These are phyloP conservation scores for Curvularia sp. DNA, from an alignment of 2,329 filamentous ascomycete species.

Conservation along the genomic window DNA sequence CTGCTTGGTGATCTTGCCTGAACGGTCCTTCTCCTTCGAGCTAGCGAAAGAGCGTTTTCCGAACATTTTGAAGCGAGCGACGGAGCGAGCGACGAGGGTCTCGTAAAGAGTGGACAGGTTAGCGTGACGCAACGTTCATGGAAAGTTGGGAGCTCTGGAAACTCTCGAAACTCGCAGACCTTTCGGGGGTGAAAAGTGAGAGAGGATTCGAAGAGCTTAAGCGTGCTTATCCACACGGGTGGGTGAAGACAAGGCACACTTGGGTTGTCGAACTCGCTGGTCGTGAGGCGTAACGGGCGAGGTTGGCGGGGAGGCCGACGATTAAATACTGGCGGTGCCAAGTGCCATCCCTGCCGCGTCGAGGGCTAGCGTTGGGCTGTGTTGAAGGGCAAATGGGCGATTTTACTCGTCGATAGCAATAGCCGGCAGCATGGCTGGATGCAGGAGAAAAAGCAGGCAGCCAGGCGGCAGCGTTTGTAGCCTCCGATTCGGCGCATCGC, in stretches of 20 bases:
- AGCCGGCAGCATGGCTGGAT: slow-evolving; percentile 24
- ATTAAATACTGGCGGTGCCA: slow-evolving; percentile 43
- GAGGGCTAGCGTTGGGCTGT: slow-evolving; percentile 40
- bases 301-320: slow-evolving; percentile 39
- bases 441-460: slow-evolving; percentile 27
- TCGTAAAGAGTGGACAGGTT: slow-evolving; percentile 56
- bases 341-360: slow-evolving; percentile 39
- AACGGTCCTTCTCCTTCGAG: slow-evolving; percentile 81
- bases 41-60: slow-evolving; percentile 79
- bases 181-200: slow-evolving; percentile 44
- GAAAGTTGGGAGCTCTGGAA: slow-evolving; percentile 60
- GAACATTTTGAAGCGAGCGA: slow-evolving; percentile 73
- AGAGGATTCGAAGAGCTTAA: slow-evolving; percentile 48
- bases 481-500: slow-evolving; percentile 29
- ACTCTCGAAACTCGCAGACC: slow-evolving; percentile 51
- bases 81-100: slow-evolving; percentile 51
- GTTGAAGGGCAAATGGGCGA: slow-evolving; percentile 22
- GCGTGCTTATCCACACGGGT: slow-evolving; percentile 42
- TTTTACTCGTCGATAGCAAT: slow-evolving; percentile 41
- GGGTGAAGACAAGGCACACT: slow-evolving; percentile 48
- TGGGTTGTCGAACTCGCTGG: slow-evolving; percentile 52
- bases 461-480: slow-evolving; percentile 27
- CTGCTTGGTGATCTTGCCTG: slow-evolving; percentile 85
- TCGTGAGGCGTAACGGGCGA: slow-evolving; percentile 47
- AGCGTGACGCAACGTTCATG: slow-evolving; percentile 61